Evolutionary conservation across 495 filamentous ascomycete genomes (phyloP).

Genomic region (Neurospora sp.): DNA sequence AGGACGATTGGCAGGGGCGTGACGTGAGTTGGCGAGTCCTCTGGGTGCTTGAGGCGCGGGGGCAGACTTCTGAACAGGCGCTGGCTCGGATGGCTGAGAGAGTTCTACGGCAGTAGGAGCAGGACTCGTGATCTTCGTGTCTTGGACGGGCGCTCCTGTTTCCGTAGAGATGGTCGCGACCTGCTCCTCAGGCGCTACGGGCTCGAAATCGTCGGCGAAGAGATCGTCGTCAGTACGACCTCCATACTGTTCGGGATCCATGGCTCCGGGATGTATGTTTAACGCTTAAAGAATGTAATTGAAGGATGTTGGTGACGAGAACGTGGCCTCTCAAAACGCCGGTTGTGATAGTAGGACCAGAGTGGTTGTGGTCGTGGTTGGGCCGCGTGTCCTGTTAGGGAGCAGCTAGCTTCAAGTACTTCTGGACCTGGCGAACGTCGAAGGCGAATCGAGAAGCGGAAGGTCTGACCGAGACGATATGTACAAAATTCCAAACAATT

Average conservation of each 20-base stretch:
- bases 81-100: not conserved
- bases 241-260: conserved; percentile 35
- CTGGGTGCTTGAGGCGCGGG: conserved; percentile 4
- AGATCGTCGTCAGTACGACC: conserved; percentile 42
- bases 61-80: not conserved
- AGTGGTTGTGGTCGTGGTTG: not conserved
- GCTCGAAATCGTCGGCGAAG: conserved; percentile 42
- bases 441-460: not conserved
- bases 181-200: conserved; percentile 17
- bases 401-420: not conserved
- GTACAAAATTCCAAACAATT: not conserved
- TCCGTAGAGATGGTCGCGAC: not conserved
- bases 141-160: not conserved
- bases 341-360: not conserved
- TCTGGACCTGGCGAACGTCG: not conserved
- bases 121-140: conserved; percentile 7
- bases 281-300: not conserved
- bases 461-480: not conserved
- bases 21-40: conserved; percentile 31
- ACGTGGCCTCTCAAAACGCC: not conserved
- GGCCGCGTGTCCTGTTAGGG: not conserved
- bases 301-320: not conserved
- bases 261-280: not conserved
- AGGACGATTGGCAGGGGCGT: conserved; percentile 16
- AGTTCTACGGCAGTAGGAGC: conserved; percentile 10